These are phyloP conservation scores for Hyaloperonospora brassicae DNA, from an alignment of 352 stramenopile species.

Conservation along the genomic window DNA sequence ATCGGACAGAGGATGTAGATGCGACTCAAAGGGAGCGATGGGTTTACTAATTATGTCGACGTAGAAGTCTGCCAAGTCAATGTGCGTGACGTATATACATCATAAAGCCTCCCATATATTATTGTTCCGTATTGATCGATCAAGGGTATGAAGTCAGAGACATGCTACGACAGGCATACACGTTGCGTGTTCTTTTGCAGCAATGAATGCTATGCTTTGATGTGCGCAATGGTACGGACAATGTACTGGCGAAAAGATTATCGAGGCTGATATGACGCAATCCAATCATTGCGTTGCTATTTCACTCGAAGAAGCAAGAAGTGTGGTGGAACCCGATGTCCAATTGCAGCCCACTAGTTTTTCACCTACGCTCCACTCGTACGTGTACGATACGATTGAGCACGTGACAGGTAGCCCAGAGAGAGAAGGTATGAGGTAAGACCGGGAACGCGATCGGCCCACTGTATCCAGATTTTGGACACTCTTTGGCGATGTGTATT, in stretches of 20 bases:
- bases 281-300: too few species aligned
- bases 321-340: too few species aligned
- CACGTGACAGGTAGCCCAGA: background rate
- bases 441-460: too few species aligned
- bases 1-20: background rate
- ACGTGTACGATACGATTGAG: background rate
- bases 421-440: too few species aligned
- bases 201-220: background rate
- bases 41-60: background rate
- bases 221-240: background rate
- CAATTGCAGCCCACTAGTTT: background rate
- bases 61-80: background rate
- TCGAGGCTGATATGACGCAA: too few species aligned
- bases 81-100: background rate
- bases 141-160: background rate
- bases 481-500: too few species aligned
- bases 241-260: background rate
- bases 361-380: background rate
- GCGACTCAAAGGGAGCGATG: background rate
- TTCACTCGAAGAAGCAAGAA: too few species aligned
- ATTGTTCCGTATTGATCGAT: background rate
- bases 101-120: too few species aligned
- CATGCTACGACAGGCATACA: background rate
- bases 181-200: background rate
- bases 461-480: too few species aligned